Evolutionary conservation across 1,139 yeast species (phyloP).

Genomic region (Taphrina wiesneri): DNA sequence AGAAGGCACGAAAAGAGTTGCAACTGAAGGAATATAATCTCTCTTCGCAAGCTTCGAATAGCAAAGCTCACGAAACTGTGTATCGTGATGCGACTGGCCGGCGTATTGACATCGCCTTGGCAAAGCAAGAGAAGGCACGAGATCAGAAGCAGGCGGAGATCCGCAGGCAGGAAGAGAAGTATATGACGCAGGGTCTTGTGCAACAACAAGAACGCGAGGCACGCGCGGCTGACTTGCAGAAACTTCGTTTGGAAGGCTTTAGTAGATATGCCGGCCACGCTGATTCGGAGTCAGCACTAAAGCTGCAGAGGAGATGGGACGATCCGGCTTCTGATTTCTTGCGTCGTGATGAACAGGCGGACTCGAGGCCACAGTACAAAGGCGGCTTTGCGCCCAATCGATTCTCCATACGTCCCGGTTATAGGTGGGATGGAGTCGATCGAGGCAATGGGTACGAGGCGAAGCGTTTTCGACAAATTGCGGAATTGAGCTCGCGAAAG

Average conservation of each 20-base stretch:
- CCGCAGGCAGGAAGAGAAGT: conserved; percentile 44
- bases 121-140: conserved; percentile 43
- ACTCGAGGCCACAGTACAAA: conserved; percentile 48
- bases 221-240: conserved; percentile 44
- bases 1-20: conserved; percentile 43
- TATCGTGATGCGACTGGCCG: conserved; percentile 64
- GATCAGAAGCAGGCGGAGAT: conserved; percentile 42
- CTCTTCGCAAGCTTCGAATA: conserved; percentile 36
- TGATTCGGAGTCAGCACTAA: conserved; percentile 49
- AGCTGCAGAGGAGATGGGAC: conserved; percentile 52
- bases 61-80: conserved; percentile 49
- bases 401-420: conserved; percentile 75
- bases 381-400: conserved; percentile 66
- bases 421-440: conserved; percentile 91
- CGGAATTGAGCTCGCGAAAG: conserved; percentile 45
- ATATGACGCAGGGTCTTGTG: conserved; percentile 52
- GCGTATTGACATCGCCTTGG: conserved; percentile 49
- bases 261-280: conserved; percentile 48
- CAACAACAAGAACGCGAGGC: conserved; percentile 47
- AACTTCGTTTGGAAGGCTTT: conserved; percentile 45
- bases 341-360: conserved; percentile 32
- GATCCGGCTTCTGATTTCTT: conserved; percentile 68
- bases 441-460: conserved; percentile 88
- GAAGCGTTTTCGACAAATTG: conserved; percentile 59
- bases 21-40: conserved; percentile 38